A percentile compares a stretch with the other conserved stretches of the same genome.
phyloP scores from a whole-genome alignment of 805 yeast species.

The Clavispora carvajalis region DNA sequence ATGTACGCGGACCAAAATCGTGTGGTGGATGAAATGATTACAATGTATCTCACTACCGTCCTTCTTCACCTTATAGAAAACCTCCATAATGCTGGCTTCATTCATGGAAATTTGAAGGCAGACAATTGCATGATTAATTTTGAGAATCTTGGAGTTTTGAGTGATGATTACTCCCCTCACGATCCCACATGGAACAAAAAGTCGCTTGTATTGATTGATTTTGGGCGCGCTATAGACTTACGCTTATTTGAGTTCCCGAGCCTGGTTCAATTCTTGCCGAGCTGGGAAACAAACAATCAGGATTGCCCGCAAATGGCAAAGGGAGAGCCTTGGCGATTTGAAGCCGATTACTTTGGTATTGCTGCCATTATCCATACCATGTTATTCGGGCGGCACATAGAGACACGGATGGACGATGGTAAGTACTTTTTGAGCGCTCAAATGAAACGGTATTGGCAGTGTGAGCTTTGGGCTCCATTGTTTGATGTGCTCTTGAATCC shows the following conservation, averaged over 20 bases:
- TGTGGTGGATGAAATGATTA: conserved; percentile 54
- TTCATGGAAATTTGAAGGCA: conserved; percentile 84
- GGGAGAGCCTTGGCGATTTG: conserved; percentile 63
- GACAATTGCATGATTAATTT: conserved; percentile 79
- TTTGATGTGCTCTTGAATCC: conserved; percentile 66
- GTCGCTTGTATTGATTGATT: conserved; percentile 68
- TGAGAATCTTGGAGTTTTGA: conserved; percentile 14
- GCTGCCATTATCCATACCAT: conserved; percentile 71
- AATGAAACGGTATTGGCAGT: conserved; percentile 73
- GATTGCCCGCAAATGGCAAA: conserved; percentile 70
- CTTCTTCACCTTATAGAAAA: conserved; percentile 52
- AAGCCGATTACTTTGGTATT: conserved; percentile 78
- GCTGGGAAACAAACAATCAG: conserved; percentile 58
- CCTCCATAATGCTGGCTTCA: conserved; percentile 60
- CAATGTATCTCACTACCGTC: conserved; percentile 60
- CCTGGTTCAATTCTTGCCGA: conserved; percentile 47
- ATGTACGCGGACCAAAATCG: conserved; percentile 23
- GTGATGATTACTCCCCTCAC: conserved; percentile 21
- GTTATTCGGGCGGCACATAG: conserved; percentile 65
- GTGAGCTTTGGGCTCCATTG: conserved; percentile 61
- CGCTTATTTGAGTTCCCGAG: conserved; percentile 35
- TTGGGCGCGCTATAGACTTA: conserved; percentile 76
- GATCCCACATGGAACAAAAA: conserved; percentile 45
- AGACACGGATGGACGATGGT: conserved; percentile 19
- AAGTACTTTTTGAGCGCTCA: conserved; percentile 19